Percentiles rank a stretch among this genome's conserved stretches.
Conservation (phyloP, 768 basidiomycete genomes). For the Phlebiopsis flavidoalba region DNA sequence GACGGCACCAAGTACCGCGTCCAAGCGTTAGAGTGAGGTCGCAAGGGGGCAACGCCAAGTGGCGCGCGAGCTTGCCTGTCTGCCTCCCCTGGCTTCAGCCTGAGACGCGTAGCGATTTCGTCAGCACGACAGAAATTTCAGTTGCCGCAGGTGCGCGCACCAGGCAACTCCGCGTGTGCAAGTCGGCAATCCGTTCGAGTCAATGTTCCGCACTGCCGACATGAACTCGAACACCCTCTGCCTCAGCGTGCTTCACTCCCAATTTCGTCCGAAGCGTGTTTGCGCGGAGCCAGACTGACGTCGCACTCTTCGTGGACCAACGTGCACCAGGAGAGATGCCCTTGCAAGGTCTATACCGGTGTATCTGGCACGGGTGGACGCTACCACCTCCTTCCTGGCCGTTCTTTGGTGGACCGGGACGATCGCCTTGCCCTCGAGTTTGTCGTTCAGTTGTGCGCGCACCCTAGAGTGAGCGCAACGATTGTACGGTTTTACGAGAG, state of each 20-base stretch:
- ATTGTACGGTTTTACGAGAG: constrained; percentile 64
- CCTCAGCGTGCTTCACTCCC: constrained; percentile 64
- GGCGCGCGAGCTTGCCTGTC: constrained; percentile 70
- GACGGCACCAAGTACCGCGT: constrained; percentile 73
- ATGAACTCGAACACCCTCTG: constrained; percentile 32
- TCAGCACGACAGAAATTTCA: constrained; percentile 11
- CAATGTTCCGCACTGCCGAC: constrained; percentile 41
- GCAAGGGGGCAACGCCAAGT: constrained; percentile 49
- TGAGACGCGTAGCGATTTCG: constrained; percentile 6
- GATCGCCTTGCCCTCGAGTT: constrained; percentile 84
- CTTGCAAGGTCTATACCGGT: constrained; percentile 13
- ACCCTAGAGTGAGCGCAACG: constrained; percentile 64
- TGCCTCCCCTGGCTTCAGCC: constrained; percentile 77
- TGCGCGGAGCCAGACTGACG: constrained; percentile 61
- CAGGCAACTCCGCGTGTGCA: constrained; percentile 22
- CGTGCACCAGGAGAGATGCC: constrained; percentile 23
- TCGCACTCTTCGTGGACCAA: constrained; percentile 78
- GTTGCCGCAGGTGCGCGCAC: constrained; percentile 8
- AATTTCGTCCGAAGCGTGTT: constrained; percentile 85
- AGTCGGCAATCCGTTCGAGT: constrained; percentile 67
- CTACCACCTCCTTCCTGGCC: constrained; percentile 77
- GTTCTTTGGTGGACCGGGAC: constrained; percentile 80
- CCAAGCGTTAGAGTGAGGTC: constrained; percentile 64
- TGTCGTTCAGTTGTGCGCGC: constrained; percentile 77
- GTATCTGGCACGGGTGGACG: constrained; percentile 18